Evolutionary conservation across 495 filamentous ascomycete species (phyloP).

Genomic region (Penicillium longicatenatum): DNA sequence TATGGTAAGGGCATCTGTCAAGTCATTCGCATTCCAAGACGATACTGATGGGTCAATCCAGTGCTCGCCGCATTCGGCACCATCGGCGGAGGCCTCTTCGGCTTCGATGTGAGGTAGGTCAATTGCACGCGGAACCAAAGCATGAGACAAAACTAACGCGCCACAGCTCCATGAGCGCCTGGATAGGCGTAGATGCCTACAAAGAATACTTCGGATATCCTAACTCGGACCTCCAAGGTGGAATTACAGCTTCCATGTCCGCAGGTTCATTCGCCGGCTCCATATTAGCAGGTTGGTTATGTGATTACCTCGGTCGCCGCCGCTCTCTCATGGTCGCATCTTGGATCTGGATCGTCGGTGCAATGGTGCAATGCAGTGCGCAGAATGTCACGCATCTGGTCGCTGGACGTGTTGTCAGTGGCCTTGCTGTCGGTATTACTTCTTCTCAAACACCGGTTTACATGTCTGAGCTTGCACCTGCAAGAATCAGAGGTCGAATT

Average conservation of each 20-base stretch:
- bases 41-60: constrained; percentile 15
- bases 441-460: constrained; percentile 84
- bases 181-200: constrained; percentile 70
- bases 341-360: constrained; percentile 70
- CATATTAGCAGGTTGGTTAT: constrained; percentile 63
- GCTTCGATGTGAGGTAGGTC: constrained; percentile 45
- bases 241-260: constrained; percentile 59
- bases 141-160: not conserved
- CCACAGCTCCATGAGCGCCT: constrained; percentile 65
- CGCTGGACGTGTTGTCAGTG: constrained; percentile 70
- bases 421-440: constrained; percentile 72
- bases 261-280: constrained; percentile 69
- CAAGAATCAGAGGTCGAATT: constrained; percentile 66
- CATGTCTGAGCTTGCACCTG: constrained; percentile 70
- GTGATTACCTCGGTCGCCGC: constrained; percentile 66
- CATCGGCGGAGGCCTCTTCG: constrained; percentile 49
- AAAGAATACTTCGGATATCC: constrained; percentile 67
- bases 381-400: constrained; percentile 64
- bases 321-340: constrained; percentile 66
- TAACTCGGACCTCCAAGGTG: constrained; percentile 61
- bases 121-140: not conserved
- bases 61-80: constrained; percentile 54
- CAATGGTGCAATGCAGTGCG: constrained; percentile 64
- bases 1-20: constrained; percentile 29
- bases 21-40: not conserved